phyloP scores from a whole-genome alignment of 495 filamentous ascomycete genomes.

The Talaromyces ruber region DNA sequence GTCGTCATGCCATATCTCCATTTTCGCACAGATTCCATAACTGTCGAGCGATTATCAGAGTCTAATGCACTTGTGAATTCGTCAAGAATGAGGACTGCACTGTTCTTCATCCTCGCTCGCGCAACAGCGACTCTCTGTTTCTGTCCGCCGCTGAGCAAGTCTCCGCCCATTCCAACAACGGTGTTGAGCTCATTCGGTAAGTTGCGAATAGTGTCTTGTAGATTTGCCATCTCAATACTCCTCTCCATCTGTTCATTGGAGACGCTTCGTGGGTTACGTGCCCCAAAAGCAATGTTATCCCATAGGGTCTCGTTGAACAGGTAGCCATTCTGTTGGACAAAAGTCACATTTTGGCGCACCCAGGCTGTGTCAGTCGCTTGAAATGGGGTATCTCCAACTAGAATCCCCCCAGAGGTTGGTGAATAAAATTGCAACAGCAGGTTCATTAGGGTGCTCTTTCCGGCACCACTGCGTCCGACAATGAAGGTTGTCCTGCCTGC shows the following conservation, averaged over 20 bases:
- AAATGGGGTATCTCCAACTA: slow-evolving; percentile 60
- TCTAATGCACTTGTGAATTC: slow-evolving; percentile 81
- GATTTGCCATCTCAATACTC: slow-evolving; percentile 52
- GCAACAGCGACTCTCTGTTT: slow-evolving; percentile 69
- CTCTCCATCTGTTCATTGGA: slow-evolving; percentile 45
- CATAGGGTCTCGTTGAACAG: slow-evolving; percentile 80
- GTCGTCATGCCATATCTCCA: slow-evolving; percentile 68
- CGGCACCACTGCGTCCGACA: slow-evolving; percentile 80
- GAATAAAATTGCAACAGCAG: slow-evolving; percentile 71
- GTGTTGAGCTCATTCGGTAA: slow-evolving; percentile 73
- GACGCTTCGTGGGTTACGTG: slow-evolving; percentile 36
- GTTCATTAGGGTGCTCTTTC: slow-evolving; percentile 84
- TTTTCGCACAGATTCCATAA: slow-evolving; percentile 65
- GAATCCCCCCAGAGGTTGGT: slow-evolving; percentile 54
- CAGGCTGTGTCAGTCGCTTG: slow-evolving; percentile 55
- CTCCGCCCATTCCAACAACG: slow-evolving; percentile 58
- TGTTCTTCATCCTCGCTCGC: slow-evolving; percentile 69
- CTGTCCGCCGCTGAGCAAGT: slow-evolving; percentile 77
- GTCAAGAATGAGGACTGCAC: slow-evolving; percentile 74
- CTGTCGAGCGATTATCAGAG: slow-evolving; percentile 54
- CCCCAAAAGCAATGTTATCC: slow-evolving; percentile 74
- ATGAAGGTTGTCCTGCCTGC: slow-evolving; percentile 71
- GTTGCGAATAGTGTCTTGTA: slow-evolving; percentile 60
- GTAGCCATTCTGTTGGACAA: slow-evolving; percentile 75
- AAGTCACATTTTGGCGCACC: slow-evolving; percentile 70